Conservation (phyloP, 2,329 filamentous ascomycete genomes). For the Stachybotrys echinatus region DNA sequence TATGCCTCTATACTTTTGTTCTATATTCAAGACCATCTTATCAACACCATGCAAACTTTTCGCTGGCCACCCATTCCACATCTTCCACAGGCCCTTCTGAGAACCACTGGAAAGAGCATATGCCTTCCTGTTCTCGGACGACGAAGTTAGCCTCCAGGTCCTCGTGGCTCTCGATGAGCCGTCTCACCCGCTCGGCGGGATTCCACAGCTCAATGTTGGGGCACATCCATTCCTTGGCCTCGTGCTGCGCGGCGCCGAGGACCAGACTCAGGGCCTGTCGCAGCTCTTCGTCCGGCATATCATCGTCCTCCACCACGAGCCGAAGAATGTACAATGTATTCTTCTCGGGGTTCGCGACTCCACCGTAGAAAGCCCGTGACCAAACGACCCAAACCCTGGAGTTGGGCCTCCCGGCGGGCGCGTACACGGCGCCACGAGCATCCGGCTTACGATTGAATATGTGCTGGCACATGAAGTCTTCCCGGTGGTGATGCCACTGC, state of each 20-base stretch:
- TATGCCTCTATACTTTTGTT: not conserved
- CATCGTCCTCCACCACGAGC: slow-evolving; percentile 58
- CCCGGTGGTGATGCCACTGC: slow-evolving; percentile 65
- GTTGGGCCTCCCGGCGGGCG: slow-evolving; percentile 35
- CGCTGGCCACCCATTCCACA: slow-evolving; percentile 68
- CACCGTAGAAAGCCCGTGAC: slow-evolving; percentile 60
- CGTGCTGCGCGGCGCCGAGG: slow-evolving; percentile 58
- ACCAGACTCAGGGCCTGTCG: slow-evolving; percentile 54
- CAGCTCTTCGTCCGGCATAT: slow-evolving; percentile 34
- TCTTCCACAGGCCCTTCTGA: slow-evolving; percentile 44
- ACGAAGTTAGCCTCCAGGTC: slow-evolving; percentile 46
- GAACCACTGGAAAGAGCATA: slow-evolving; percentile 69
- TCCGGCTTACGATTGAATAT: slow-evolving; percentile 52
- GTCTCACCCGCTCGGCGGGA: slow-evolving; percentile 51
- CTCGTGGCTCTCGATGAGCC: slow-evolving; percentile 37
- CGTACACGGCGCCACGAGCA: slow-evolving; percentile 67
- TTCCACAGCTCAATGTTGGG: slow-evolving; percentile 78
- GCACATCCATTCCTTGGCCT: slow-evolving; percentile 69
- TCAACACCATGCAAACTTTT: slow-evolving; percentile 76
- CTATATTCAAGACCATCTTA: slow-evolving; percentile 1
- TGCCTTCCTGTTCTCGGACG: slow-evolving; percentile 59
- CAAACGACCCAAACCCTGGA: slow-evolving; percentile 70
- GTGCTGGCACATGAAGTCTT: slow-evolving; percentile 68
- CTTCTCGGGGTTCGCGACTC: slow-evolving; percentile 44
- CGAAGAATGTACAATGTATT: slow-evolving; percentile 68